Evolutionary conservation across 1,284 basidiomycete species (phyloP).

Genomic region (Rhodotorula mucilaginosa): DNA sequence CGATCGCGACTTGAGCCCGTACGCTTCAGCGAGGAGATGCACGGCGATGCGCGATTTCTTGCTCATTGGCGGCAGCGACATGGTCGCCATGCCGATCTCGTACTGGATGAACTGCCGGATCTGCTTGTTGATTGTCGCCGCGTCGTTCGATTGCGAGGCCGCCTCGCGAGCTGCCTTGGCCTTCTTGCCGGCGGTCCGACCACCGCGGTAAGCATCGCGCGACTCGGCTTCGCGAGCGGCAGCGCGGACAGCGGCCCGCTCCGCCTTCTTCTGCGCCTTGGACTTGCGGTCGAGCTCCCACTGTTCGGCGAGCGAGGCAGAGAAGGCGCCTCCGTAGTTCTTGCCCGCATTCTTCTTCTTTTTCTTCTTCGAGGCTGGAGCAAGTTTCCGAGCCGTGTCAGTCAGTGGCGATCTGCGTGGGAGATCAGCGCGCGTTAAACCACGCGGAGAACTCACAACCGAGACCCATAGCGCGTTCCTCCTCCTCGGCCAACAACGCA

Average conservation of each 20-base stretch:
- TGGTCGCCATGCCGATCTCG: conserved; percentile 55
- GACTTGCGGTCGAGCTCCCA: conserved; percentile 77
- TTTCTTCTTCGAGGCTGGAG: conserved; percentile 29
- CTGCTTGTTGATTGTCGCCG: conserved; percentile 58
- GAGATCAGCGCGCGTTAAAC: not conserved
- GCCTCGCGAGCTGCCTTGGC: not conserved
- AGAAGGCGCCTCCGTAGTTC: conserved; percentile 30
- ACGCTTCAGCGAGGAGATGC: conserved; percentile 72
- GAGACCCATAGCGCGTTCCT: conserved; percentile 12
- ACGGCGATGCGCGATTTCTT: conserved; percentile 67
- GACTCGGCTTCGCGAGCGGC: conserved; percentile 14
- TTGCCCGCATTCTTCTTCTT: conserved; percentile 23
- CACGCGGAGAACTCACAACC: not conserved
- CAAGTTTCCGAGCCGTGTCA: too few relatives aligned
- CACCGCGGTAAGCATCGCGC: conserved; percentile 6
- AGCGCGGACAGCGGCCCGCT: conserved; percentile 54
- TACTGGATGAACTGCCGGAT: conserved; percentile 67
- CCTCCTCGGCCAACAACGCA: conserved; percentile 24
- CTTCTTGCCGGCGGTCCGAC: conserved; percentile 25
- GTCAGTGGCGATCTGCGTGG: too few relatives aligned
- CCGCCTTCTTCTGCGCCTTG: conserved; percentile 73
- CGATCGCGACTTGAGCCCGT: conserved; percentile 71
- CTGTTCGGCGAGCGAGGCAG: conserved; percentile 60
- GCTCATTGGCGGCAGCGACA: conserved; percentile 72
- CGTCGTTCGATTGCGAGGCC: conserved; percentile 56